Evolutionary conservation across 1,284 basidiomycete species (phyloP).

Genomic region (Microbotryomycetes sp.): DNA sequence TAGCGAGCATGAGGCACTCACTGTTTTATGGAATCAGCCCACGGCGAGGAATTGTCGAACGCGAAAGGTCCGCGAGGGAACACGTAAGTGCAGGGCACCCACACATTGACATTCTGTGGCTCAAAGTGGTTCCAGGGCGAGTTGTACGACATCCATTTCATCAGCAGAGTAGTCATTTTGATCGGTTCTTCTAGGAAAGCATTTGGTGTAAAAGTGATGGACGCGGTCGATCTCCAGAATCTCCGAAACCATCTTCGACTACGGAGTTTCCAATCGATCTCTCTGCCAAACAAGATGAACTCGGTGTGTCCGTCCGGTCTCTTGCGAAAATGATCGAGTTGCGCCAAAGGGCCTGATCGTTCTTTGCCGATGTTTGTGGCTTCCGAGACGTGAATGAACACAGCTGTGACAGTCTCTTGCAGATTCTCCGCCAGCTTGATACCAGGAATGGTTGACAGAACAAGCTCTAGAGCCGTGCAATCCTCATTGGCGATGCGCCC

Average conservation of each 20-base stretch:
- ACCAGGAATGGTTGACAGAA: constrained; percentile 40
- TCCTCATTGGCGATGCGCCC: constrained; percentile 35
- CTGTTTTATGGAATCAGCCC: neutral
- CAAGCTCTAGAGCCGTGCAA: constrained; percentile 39
- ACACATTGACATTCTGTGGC: neutral
- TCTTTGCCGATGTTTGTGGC: constrained; percentile 22
- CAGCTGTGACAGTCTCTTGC: constrained; percentile 35
- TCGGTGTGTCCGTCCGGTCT: neutral
- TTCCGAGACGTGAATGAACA: constrained; percentile 37
- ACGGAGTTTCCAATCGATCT: neutral
- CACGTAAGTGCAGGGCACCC: constrained; percentile 14
- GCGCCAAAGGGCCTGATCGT: constrained; percentile 12
- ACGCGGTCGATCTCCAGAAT: constrained; percentile 19
- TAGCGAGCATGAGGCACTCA: no score
- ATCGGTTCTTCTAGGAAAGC: no score
- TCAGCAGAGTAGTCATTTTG: no score
- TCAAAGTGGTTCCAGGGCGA: no score
- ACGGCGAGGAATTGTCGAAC: neutral
- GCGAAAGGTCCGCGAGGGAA: constrained; percentile 9
- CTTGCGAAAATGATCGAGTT: constrained; percentile 10
- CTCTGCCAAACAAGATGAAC: constrained; percentile 15
- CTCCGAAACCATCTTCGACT: neutral
- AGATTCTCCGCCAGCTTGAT: constrained; percentile 36
- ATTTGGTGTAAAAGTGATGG: no score
- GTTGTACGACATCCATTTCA: no score